Evolutionary conservation across 805 yeast genomes (phyloP), one percentile per base, ranked within the genome.

Genomic region (Starmerella gropengiesseri): DNA sequence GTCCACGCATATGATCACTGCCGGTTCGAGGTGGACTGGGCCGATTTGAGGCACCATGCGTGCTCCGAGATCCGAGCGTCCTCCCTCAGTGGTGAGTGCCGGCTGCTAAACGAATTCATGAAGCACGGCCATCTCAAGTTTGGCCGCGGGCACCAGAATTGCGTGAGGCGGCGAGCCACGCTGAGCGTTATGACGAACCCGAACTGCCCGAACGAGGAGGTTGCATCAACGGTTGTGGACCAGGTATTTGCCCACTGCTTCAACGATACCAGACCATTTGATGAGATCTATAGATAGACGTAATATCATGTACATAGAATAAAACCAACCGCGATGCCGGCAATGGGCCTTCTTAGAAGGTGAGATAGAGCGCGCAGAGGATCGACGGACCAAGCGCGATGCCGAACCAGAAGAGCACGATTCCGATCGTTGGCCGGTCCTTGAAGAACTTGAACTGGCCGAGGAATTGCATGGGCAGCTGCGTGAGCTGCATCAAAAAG

Each of bases 41-140:
- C 70, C 43, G 75, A 89, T 60, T 65, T 91, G 57, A 74, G 76
- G 55, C 98, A 91, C 58, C 97, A 89, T 59, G 98, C 98, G 1
- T 91, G 98, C 60, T 79, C 96, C 1, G 98, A 91, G 49, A 84
- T 91, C 40, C 70, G 98, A 46, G 98, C 98, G 0, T 79, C 93
- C 9, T 78, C 85, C 52, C 68, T 91, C 18, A 81, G 94, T 57
- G 98, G 98, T 6, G 98, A 91, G 58, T 91, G 98, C 63, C 73
- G 97, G 22, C 76, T 89, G 54, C 73, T 79, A 75, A 82, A 81
- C 54, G 95, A 91, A 60, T 78, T 86, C 54, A 67, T 73, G 44
- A 59, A 67, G 67, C 75, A 60, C 62, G 75, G 44, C 69, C 74
- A 22, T 49, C 36, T 51, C 31, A 67, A 70, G 45, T 71, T 84